Evolutionary conservation across 495 filamentous ascomycete species (phyloP).

Genomic region (Penicillium angulare): DNA sequence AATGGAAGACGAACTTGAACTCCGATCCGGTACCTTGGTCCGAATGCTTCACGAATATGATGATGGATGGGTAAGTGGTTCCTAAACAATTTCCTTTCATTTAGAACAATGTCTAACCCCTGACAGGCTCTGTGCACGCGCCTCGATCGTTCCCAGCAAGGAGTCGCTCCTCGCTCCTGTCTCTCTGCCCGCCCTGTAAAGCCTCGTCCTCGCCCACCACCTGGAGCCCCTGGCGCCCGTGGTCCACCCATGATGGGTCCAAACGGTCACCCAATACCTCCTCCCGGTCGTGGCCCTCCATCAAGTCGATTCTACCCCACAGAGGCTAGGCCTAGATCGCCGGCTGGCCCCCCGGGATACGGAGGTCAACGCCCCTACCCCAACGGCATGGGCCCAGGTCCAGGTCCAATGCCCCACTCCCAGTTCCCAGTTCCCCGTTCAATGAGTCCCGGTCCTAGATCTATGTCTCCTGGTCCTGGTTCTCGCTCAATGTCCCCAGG

Average conservation of each 20-base stretch:
- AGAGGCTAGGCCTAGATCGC: conserved; percentile 41
- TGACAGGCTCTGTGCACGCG: conserved; percentile 80
- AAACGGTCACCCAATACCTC: conserved; percentile 44
- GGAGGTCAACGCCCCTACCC: conserved; percentile 35
- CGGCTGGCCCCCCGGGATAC: conserved; percentile 22
- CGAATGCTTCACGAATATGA: conserved; percentile 94
- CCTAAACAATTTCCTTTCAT: not conserved
- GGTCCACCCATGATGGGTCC: conserved; percentile 52
- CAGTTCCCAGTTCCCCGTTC: conserved; percentile 6
- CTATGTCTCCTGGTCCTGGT: conserved; percentile 20
- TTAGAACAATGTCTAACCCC: conserved; percentile 1
- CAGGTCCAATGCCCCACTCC: too few species aligned
- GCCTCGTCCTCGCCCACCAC: conserved; percentile 64
- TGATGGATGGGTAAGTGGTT: conserved; percentile 85
- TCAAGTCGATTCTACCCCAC: conserved; percentile 39
- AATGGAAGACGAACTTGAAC: conserved; percentile 84
- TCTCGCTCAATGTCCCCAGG: conserved; percentile 2
- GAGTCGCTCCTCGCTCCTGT: conserved; percentile 90
- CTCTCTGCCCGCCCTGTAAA: conserved; percentile 90
- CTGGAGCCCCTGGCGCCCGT: conserved; percentile 44
- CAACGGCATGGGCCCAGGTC: too few species aligned
- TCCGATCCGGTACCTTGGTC: conserved; percentile 77
- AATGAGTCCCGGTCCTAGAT: conserved; percentile 4
- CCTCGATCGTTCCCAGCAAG: conserved; percentile 86
- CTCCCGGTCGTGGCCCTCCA: conserved; percentile 19